Conservation (phyloP, 805 yeast genomes). For the Zygoascus flipseniorum region DNA sequence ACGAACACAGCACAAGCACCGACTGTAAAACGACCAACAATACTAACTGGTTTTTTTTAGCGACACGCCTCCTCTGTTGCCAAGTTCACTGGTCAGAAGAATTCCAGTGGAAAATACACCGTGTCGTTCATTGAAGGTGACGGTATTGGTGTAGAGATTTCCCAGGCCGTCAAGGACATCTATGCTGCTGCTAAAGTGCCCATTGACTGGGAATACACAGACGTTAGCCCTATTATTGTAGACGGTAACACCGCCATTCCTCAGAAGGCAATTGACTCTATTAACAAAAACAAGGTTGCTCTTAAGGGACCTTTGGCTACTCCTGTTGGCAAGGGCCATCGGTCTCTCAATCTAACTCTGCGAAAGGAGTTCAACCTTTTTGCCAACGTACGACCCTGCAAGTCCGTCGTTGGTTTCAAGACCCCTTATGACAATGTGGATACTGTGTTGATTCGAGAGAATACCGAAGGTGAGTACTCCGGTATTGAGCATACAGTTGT, state of each 20-base stretch:
- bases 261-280: constrained; percentile 81
- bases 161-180: constrained; percentile 87
- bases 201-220: constrained; percentile 94
- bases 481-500: constrained; percentile 98
- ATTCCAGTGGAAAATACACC: constrained; percentile 63
- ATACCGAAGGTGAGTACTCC: constrained; percentile 98
- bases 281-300: constrained; percentile 89
- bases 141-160: constrained; percentile 95
- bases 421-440: constrained; percentile 87
- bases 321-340: constrained; percentile 98
- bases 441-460: constrained; percentile 94
- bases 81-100: constrained; percentile 33
- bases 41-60: background rate
- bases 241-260: constrained; percentile 94
- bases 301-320: constrained; percentile 98
- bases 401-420: constrained; percentile 84
- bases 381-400: constrained; percentile 97
- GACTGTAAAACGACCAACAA: background rate
- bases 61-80: constrained; percentile 32
- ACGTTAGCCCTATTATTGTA: constrained; percentile 86
- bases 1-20: too few species aligned
- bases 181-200: constrained; percentile 94
- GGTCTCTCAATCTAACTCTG: constrained; percentile 91
- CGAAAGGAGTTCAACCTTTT: constrained; percentile 94
- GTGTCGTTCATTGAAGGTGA: constrained; percentile 98